A percentile compares a stretch with the other conserved stretches of the same genome.
Evolutionary conservation across 768 basidiomycete species (phyloP).

Genomic region (Auriculariales sp.): DNA sequence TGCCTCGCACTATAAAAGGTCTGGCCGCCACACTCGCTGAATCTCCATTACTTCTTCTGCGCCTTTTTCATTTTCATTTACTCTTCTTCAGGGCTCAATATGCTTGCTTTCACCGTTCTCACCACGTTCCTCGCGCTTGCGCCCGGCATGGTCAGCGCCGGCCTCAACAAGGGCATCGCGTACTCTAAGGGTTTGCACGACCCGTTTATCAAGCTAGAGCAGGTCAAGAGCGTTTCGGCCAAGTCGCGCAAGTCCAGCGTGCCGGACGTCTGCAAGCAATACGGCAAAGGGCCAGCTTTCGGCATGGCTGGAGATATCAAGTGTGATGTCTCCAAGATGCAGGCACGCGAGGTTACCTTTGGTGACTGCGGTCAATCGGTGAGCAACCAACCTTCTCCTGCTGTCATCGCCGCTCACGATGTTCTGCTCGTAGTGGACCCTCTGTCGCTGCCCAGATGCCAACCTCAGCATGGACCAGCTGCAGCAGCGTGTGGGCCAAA

Average conservation of each 20-base stretch:
- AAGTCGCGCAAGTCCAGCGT: background rate
- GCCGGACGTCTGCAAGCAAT: background rate
- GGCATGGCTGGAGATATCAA: background rate
- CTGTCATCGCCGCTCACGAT: background rate
- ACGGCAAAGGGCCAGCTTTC: background rate
- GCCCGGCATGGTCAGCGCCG: background rate
- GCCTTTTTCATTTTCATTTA: constrained; percentile 1
- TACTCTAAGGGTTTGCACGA: background rate
- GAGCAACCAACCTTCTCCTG: background rate
- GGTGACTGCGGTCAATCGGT: background rate
- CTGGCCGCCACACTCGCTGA: no score
- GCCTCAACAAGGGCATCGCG: background rate
- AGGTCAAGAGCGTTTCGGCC: background rate
- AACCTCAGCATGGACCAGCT: background rate
- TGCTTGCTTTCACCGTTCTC: background rate
- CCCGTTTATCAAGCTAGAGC: background rate
- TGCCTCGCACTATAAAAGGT: no score
- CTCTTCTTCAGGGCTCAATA: no score
- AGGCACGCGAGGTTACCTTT: background rate
- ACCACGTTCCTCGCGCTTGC: background rate
- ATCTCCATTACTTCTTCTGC: background rate
- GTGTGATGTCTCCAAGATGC: background rate
- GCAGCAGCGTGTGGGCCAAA: background rate
- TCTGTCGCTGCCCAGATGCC: background rate
- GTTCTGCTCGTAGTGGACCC: background rate